Conservation (phyloP, 73 alveolate genomes). For the Paramecium sexaurelia region DNA sequence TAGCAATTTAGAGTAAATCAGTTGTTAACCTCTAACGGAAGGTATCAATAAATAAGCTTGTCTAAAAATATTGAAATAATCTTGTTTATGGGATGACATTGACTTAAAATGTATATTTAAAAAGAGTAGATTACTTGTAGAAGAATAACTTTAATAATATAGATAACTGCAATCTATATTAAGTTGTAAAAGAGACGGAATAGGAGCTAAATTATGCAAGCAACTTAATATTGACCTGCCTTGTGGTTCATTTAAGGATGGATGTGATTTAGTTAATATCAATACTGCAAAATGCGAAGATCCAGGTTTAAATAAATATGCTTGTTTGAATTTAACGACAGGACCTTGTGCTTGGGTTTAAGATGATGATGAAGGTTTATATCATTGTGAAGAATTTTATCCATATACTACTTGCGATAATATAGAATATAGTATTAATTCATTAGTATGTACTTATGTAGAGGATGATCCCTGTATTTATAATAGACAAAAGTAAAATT, state of each 20-base stretch:
- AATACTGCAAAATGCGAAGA: neutral
- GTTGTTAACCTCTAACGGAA: no score
- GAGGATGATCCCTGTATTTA: conserved; percentile 12
- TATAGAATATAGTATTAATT: neutral
- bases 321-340: neutral
- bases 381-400: neutral
- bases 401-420: neutral
- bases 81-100: no score
- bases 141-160: no score
- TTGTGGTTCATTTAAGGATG: neutral
- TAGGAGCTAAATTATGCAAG: no score
- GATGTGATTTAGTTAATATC: neutral
- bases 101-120: no score
- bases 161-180: no score
- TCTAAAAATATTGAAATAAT: no score
- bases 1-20: no score
- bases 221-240: no score
- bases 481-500: neutral
- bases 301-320: neutral
- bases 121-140: no score
- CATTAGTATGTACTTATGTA: neutral
- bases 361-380: neutral
- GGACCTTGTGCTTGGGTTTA: conserved; percentile 32
- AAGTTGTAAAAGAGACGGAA: no score
- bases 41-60: no score